These are phyloP conservation scores for Cercophora scortea DNA, from an alignment of 495 filamentous ascomycete genomes.

Conservation along the genomic window DNA sequence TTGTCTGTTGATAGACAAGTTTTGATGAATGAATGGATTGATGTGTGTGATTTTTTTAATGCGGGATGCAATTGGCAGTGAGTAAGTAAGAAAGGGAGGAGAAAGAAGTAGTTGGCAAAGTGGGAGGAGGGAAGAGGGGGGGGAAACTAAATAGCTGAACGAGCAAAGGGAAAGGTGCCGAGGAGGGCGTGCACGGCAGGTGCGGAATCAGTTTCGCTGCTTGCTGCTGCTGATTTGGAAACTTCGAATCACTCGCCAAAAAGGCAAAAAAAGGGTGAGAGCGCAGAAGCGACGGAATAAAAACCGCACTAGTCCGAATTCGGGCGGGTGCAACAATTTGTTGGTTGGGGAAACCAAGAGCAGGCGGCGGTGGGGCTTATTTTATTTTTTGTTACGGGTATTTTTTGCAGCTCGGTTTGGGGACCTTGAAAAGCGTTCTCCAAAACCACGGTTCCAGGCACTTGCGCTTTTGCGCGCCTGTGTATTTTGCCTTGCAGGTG, in stretches of 20 bases:
- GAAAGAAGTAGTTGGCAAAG: background rate
- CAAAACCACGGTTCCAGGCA: slow-evolving; percentile 8
- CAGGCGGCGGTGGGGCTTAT: background rate
- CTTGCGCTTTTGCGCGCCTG: background rate
- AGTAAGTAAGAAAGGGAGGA: background rate
- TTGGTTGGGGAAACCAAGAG: background rate
- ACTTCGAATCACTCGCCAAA: too few relatives aligned
- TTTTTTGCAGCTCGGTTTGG: slow-evolving; percentile 6
- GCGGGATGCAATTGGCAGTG: too few relatives aligned
- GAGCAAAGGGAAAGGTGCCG: background rate
- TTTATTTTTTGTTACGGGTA: slow-evolving; percentile 2
- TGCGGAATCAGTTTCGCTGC: background rate
- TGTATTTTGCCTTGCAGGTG: background rate
- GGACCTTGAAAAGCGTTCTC: too few relatives aligned
- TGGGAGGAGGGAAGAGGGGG: background rate
- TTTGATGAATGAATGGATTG: slow-evolving; percentile 25
- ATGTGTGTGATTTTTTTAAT: slow-evolving; percentile 6
- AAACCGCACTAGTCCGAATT: slow-evolving; percentile 21
- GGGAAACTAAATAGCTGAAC: slow-evolving; percentile 12
- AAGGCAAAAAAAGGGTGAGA: too few relatives aligned
- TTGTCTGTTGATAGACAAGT: slow-evolving; percentile 15
- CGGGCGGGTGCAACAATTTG: slow-evolving; percentile 2
- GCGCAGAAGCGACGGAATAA: too few relatives aligned
- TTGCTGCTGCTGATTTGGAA: slow-evolving; percentile 9
- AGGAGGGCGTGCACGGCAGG: background rate